A percentile compares a stretch with the other conserved stretches of the same genome.
phyloP scores from a whole-genome alignment of 2,329 filamentous ascomycete species.

The Ceratocystis lukuohia region DNA sequence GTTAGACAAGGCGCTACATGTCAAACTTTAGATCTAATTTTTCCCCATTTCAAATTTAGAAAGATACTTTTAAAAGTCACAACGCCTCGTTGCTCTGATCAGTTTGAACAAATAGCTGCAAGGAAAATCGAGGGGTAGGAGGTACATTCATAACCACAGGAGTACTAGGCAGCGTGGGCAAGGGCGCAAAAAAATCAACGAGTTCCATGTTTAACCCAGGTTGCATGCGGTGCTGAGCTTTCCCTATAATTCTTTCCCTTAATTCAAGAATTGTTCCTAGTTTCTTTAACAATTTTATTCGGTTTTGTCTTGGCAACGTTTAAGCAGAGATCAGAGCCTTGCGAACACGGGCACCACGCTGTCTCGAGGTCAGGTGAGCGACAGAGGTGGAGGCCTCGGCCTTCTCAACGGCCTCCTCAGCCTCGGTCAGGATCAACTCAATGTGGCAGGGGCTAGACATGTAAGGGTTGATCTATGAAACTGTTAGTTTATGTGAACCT shows the following conservation, averaged over 20 bases:
- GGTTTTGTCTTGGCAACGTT: constrained; percentile 23
- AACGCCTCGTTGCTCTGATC: constrained; percentile 13
- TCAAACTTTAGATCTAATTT: not conserved
- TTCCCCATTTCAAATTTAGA: not conserved
- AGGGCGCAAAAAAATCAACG: constrained; percentile 15
- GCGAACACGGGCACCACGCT: constrained; percentile 62
- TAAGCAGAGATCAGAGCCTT: constrained; percentile 54
- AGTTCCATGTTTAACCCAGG: constrained; percentile 19
- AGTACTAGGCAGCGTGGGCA: not conserved
- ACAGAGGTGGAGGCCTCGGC: constrained; percentile 64
- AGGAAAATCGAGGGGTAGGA: constrained; percentile 14
- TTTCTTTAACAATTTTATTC: constrained; percentile 26
- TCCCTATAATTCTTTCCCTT: constrained; percentile 13
- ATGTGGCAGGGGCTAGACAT: constrained; percentile 99
- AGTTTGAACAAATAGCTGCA: not conserved
- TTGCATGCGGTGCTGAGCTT: constrained; percentile 12
- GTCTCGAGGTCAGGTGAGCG: constrained; percentile 69
- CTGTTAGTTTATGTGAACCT: not conserved
- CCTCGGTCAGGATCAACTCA: constrained; percentile 98
- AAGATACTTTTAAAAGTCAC: constrained; percentile 11
- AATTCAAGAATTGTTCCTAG: constrained; percentile 23
- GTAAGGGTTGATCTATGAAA: constrained; percentile 89
- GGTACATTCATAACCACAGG: constrained; percentile 7
- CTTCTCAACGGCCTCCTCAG: constrained; percentile 91
- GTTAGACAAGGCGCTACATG: not conserved